These are phyloP conservation scores for Monascus ruber DNA, from an alignment of 2,329 filamentous ascomycete genomes.

Conservation along the genomic window DNA sequence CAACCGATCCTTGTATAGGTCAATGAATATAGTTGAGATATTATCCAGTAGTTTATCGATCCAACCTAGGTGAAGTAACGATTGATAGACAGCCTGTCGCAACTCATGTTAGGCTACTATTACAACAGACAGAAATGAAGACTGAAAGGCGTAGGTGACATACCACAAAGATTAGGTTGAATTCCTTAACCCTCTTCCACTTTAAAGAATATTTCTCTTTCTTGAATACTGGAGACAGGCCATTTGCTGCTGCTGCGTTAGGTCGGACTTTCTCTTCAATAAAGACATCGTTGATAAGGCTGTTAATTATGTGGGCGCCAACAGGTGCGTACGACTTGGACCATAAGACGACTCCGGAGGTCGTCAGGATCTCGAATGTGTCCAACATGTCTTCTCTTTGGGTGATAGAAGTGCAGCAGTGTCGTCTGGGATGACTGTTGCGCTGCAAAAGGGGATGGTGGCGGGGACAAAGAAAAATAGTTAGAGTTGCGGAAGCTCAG, in stretches of 20 bases:
- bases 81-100: conserved; percentile 83
- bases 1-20: conserved; percentile 79
- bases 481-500: conserved; percentile 8
- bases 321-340: conserved; percentile 74
- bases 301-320: conserved; percentile 76
- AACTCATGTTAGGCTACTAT: conserved; percentile 8
- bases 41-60: conserved; percentile 95
- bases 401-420: background rate
- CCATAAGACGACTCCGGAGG: conserved; percentile 94
- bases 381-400: conserved; percentile 60
- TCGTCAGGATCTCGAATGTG: conserved; percentile 91
- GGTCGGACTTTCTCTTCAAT: conserved; percentile 77
- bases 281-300: conserved; percentile 90
- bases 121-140: conserved; percentile 3
- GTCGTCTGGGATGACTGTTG: background rate
- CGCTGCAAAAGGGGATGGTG: background rate
- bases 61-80: conserved; percentile 88
- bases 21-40: conserved; percentile 81
- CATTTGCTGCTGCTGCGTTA: conserved; percentile 47
- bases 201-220: conserved; percentile 90
- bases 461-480: background rate
- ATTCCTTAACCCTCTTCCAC: conserved; percentile 85
- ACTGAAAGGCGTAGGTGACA: conserved; percentile 17
- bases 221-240: conserved; percentile 61
- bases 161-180: conserved; percentile 92